Evolutionary conservation across 164 flowering plant genomes (phyloP).

Genomic region (Umbilicus rupestris): DNA sequence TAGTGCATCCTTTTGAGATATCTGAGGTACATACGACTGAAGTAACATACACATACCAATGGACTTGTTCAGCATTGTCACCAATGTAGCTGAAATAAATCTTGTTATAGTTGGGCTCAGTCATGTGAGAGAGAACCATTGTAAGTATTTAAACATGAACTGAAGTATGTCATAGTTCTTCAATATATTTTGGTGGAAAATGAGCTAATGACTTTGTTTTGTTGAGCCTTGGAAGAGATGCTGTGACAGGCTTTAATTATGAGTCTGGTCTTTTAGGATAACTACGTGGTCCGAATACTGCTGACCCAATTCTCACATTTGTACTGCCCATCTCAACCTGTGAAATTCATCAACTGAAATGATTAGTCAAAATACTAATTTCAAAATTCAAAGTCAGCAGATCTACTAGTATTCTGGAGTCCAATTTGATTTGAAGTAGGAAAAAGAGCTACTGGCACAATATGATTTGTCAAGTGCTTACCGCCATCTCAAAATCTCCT

Average conservation of each 20-base stretch:
- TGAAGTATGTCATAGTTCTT: background rate
- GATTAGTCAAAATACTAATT: too few species aligned
- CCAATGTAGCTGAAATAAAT: too few species aligned
- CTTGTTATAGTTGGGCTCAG: too few species aligned
- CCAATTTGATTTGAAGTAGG: background rate
- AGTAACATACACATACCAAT: too few species aligned
- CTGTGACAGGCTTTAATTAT: background rate
- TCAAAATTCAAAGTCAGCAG: too few species aligned
- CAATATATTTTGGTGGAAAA: background rate
- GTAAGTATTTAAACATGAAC: background rate
- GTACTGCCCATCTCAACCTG: constrained; percentile 82
- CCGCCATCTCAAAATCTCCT: constrained; percentile 78
- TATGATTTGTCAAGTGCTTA: constrained; percentile 17
- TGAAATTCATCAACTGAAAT: too few species aligned
- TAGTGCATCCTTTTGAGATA: too few species aligned
- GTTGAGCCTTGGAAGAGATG: background rate
- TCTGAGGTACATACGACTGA: too few species aligned
- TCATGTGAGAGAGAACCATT: background rate
- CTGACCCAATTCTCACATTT: constrained; percentile 61
- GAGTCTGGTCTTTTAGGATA: constrained; percentile 37
- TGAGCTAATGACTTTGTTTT: background rate
- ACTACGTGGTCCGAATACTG: constrained; percentile 64
- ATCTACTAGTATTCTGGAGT: too few species aligned
- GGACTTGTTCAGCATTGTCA: too few species aligned
- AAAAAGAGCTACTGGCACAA: background rate